Conservation (phyloP, 345 rosid species). For the Aquilaria yunnanensis region DNA sequence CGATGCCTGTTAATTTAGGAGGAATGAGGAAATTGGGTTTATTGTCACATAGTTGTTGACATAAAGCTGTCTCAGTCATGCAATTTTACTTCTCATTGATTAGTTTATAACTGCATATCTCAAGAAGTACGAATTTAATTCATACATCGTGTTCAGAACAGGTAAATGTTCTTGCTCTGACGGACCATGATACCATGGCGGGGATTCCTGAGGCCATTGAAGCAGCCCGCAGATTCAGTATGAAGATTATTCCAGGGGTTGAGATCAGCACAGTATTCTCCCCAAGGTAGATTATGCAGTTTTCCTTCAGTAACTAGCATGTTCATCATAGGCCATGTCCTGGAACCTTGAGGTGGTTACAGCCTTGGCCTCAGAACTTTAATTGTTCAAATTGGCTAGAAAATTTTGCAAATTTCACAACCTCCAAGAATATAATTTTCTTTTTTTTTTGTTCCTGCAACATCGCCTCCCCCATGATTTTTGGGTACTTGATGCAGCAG, state of each 20-base stretch:
- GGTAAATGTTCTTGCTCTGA: slow-evolving; percentile 95
- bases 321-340: neutral
- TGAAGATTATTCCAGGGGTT: slow-evolving; percentile 88
- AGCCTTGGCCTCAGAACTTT: neutral
- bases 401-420: neutral
- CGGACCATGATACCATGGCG: slow-evolving; percentile 91
- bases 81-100: too few species aligned
- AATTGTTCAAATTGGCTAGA: neutral
- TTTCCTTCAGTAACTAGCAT: slow-evolving; percentile 4
- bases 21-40: too few species aligned
- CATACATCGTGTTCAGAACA: slow-evolving; percentile 38
- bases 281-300: slow-evolving; percentile 38
- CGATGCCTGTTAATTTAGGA: too few species aligned
- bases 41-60: too few species aligned
- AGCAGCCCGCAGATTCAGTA: slow-evolving; percentile 64
- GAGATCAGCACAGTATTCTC: slow-evolving; percentile 91
- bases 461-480: slow-evolving; percentile 9
- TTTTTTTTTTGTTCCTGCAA: neutral
- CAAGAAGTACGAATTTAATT: slow-evolving; percentile 19
- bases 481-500: slow-evolving; percentile 22
- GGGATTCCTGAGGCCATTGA: slow-evolving; percentile 90
- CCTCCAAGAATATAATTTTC: neutral
- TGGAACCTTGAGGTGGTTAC: too few species aligned
- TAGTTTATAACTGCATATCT: neutral
- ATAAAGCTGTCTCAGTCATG: too few species aligned